Conservation (phyloP, 345 rosid genomes). For the Sisymbrium irio region DNA sequence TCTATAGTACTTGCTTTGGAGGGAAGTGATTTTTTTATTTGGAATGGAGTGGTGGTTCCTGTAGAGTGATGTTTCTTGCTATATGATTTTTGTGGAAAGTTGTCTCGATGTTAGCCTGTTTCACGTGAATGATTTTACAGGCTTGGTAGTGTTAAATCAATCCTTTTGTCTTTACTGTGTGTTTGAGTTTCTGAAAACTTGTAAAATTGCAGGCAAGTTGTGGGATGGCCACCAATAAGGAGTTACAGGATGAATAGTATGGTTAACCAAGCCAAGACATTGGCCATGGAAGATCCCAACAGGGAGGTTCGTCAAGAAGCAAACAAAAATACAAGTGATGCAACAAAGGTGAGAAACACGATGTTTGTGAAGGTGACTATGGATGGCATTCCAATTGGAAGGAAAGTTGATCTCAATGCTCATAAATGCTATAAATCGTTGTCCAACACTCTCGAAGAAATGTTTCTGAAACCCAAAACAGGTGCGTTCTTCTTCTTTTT, state of each 20-base stretch:
- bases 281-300: slow-evolving; percentile 45
- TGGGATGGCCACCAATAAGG: slow-evolving; percentile 98
- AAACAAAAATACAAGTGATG: slow-evolving; percentile 31
- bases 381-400: slow-evolving; percentile 94
- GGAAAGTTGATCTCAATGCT: slow-evolving; percentile 77
- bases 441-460: slow-evolving; percentile 63
- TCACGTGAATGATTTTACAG: background rate
- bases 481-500: background rate
- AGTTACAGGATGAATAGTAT: slow-evolving; percentile 73
- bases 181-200: slow-evolving; percentile 3
- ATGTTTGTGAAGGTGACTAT: slow-evolving; percentile 84
- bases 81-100: background rate
- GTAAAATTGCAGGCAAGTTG: slow-evolving; percentile 56
- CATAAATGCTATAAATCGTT: slow-evolving; percentile 69
- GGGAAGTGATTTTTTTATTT: background rate
- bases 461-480: slow-evolving; percentile 56
- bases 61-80: slow-evolving; percentile 6
- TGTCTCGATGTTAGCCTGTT: background rate
- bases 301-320: slow-evolving; percentile 37
- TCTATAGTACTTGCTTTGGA: background rate
- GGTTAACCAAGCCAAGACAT: slow-evolving; percentile 63
- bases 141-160: background rate
- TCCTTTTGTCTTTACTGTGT: background rate
- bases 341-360: slow-evolving; percentile 43
- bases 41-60: background rate